Evolutionary conservation across 2,329 filamentous ascomycete genomes (phyloP), one percentile per base, ranked within the genome.

Genomic region (Albophoma yamanashiensis): DNA sequence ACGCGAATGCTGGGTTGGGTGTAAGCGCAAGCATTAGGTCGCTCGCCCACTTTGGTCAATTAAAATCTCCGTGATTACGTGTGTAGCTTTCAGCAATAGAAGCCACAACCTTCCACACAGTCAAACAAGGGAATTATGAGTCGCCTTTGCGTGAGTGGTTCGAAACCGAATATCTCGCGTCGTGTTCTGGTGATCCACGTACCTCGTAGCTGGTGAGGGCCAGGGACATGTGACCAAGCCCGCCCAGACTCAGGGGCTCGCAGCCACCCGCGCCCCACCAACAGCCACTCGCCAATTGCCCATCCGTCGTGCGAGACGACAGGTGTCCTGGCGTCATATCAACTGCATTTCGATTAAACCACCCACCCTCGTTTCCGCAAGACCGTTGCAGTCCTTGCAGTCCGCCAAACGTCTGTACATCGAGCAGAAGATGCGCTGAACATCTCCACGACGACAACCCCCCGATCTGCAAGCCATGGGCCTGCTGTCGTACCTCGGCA

Each of bases 401-500:
- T 14, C 31, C 50, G 1, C 17, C 17, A 9, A 11, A 31, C 31
- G 50, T 14, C 27, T 12, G 31, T 36, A 31, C 31, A 52, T 31
- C 17, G 50, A 50, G 2, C 40, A 9, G 20, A 57, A 42, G 47
- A 57, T 57, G 56, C 39, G 40, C 39, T 57, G 42, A 57, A 1
- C 3, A 14, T 31, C 31, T 45, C 56, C 14, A 6, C 56, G 40
- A 22, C 27, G n/a, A 43, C 40, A n/a, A 15, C 14, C 40, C 39
- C 34, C 34, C 27, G 7, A 43, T 31, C 27, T n/a, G 55, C 38
- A 15, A 38, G 31, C n/a, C 66, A 65, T 81, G 77, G 74, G 75
- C 64, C 64, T 72, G 63, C 59, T 76, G 62, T 75, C 76, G 62
- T 78, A 76, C 65, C 66, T 81, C 56, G 69, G 74, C 64, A 75